Base-by-base conservation (phyloP, 1,139 yeast genomes). In the Protomyces lactucae-debilis region DNA sequence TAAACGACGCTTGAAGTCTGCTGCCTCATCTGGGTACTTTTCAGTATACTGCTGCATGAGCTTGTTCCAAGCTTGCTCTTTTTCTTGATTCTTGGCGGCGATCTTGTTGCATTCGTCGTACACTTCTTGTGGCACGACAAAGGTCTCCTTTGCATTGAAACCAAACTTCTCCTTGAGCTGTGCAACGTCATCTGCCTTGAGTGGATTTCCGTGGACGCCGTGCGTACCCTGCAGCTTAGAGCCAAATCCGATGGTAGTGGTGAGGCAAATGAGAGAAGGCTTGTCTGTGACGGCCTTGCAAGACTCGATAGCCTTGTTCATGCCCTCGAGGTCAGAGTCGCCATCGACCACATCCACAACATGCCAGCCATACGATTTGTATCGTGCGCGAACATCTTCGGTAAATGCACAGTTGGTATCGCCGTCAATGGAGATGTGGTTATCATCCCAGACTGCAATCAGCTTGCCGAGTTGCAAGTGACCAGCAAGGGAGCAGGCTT, bases 381-480 rank as follows among this genome's bases (percentile, higher is more conserved):
- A 88, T 80, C 99, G 86, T 76, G 81, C 82, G 70, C 82, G 74
- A 60, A 95, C 99, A 75, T 95, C 89, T 82, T 95, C 99, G 69
- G 97, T 90, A 85, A 95, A 93, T 69, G 99, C 91, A 70, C 86
- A 85, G 71, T 83, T 81, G 75, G 96, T 95, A 78, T 83, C 81
- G 81, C 99, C 99, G 77, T 93, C 99, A 76, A 93, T 93, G 74
- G 99, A 87, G 81, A 93, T 92, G 77, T 86, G 87, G 87, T 93
- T 93, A 81, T 91, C 97, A 76, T 93, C 99, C 86, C 95, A 95
- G 80, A 93, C 86, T 67, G 95, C 91, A 78, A 93, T 90, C 80
- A 93, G 84, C 82, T 92, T 92, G 77, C 91, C 91, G 77, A 93
- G 86, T 81, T 91, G 84, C 78, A 93, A 83, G 80, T 93, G 99